Conservation (phyloP, 371 early-diverging fungal genomes). For the Zopfochytrium polystomum region DNA sequence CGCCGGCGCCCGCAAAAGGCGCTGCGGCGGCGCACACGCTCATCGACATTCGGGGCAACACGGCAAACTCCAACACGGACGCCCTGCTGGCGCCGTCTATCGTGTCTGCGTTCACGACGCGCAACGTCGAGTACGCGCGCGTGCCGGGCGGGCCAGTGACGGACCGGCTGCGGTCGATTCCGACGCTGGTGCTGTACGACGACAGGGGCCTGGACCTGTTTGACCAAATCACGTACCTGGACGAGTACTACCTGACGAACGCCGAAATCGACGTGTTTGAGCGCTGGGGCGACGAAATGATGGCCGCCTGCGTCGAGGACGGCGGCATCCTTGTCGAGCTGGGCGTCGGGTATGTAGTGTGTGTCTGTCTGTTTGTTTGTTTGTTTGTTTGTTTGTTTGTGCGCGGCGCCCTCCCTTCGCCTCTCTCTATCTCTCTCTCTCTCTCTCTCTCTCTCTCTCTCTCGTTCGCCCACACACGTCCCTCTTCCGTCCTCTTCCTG, state of each 20-base stretch:
- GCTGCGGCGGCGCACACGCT: too few relatives aligned
- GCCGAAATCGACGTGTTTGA: slow-evolving; percentile 77
- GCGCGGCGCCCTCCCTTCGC: too few relatives aligned
- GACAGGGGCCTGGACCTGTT: slow-evolving; percentile 78
- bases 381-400: too few relatives aligned
- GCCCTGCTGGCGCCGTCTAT: slow-evolving; percentile 15
- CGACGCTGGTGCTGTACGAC: slow-evolving; percentile 72
- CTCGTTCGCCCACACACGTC: too few relatives aligned
- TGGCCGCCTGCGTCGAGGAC: slow-evolving; percentile 58
- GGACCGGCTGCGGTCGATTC: slow-evolving; percentile 32
- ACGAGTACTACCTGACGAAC: slow-evolving; percentile 82
- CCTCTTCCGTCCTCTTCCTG: too few relatives aligned
- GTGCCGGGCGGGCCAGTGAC: too few relatives aligned
- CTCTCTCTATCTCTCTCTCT: too few relatives aligned
- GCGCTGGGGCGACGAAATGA: slow-evolving; percentile 59
- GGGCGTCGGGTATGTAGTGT: slow-evolving; percentile 69
- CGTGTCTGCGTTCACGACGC: slow-evolving; percentile 1
- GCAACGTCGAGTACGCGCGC: slow-evolving; percentile 11
- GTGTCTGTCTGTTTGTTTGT: too few relatives aligned
- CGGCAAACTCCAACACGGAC: slow-evolving; percentile 18
- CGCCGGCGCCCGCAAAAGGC: too few relatives aligned
- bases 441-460: too few relatives aligned
- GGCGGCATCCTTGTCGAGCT: slow-evolving; percentile 75
- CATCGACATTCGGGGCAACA: slow-evolving; percentile 18
- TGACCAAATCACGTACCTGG: slow-evolving; percentile 80